phyloP scores from a whole-genome alignment of 176 grass and related monocot species.

The Aegilops umbellulata region DNA sequence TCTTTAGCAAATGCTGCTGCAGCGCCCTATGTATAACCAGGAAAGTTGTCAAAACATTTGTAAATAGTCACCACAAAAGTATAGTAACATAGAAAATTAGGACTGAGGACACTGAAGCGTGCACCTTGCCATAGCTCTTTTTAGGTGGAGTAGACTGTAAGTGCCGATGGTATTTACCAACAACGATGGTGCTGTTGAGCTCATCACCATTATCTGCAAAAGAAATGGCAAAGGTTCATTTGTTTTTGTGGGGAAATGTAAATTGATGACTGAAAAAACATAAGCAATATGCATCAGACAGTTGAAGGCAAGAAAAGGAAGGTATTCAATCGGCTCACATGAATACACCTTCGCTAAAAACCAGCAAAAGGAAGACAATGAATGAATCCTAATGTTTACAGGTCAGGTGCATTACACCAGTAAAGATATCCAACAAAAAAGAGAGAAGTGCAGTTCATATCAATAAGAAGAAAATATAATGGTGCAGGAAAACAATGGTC shows the following conservation, averaged over 20 bases:
- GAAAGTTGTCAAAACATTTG: slow-evolving; percentile 6
- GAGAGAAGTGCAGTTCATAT: not conserved
- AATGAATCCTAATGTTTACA: slow-evolving; percentile 11
- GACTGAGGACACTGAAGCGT: not conserved
- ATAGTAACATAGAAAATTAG: not conserved
- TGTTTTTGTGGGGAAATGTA: too few relatives aligned
- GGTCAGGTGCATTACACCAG: not conserved
- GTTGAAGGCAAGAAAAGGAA: not conserved
- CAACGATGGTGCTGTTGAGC: not conserved
- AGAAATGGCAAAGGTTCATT: not conserved
- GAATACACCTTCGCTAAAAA: slow-evolving; percentile 4
- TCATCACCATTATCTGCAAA: slow-evolving; percentile 18
- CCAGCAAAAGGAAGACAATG: slow-evolving; percentile 15
- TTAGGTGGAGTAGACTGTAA: not conserved
- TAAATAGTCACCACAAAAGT: slow-evolving; percentile 5
- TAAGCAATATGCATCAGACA: slow-evolving; percentile 2
- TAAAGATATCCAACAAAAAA: not conserved
- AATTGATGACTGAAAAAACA: slow-evolving; percentile 4
- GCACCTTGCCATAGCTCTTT: slow-evolving; percentile 25
- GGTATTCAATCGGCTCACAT: not conserved
- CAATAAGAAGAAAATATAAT: not conserved
- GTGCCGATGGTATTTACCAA: not conserved
- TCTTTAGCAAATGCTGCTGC: not conserved
- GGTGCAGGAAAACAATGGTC: not conserved
- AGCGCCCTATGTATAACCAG: slow-evolving; percentile 22